A percentile compares a stretch with the other conserved stretches of the same genome.
Conservation (phyloP, 2,329 filamentous ascomycete species). For the Phyllosticta capitalensis region DNA sequence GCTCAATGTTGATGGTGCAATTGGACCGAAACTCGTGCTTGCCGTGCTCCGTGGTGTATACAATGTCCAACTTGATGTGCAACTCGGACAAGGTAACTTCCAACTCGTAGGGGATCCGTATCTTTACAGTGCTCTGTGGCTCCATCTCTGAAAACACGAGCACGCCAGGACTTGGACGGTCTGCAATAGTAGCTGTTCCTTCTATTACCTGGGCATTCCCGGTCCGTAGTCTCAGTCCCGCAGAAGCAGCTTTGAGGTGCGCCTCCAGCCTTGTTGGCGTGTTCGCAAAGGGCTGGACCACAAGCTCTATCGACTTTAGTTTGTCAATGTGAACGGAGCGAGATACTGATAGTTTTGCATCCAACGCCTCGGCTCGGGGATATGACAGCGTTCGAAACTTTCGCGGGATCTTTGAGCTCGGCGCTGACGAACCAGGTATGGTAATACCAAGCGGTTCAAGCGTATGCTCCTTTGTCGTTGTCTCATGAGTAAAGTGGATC, state of each 20-base stretch:
- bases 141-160: conserved; percentile 38
- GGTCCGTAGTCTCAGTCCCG: conserved; percentile 49
- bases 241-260: conserved; percentile 49
- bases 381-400: conserved; percentile 61
- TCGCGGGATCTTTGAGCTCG: conserved; percentile 24
- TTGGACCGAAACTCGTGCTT: conserved; percentile 55
- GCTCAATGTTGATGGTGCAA: conserved; percentile 57
- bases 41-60: conserved; percentile 59
- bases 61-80: conserved; percentile 64
- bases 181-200: conserved; percentile 32
- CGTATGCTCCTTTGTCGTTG: conserved; percentile 42
- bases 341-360: conserved; percentile 56
- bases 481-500: conserved; percentile 56
- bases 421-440: conserved; percentile 26
- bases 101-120: conserved; percentile 72
- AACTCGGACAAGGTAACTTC: conserved; percentile 67
- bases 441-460: conserved; percentile 41
- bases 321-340: conserved; percentile 70
- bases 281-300: conserved; percentile 67
- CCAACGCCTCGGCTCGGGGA: conserved; percentile 58
- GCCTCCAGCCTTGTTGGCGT: conserved; percentile 42
- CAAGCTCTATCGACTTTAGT: conserved; percentile 66
- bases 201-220: conserved; percentile 38
- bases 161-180: conserved; percentile 36
- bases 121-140: conserved; percentile 39